Evolutionary conservation across 352 stramenopile species (phyloP).

Genomic region (Pythium pyrilobum): DNA sequence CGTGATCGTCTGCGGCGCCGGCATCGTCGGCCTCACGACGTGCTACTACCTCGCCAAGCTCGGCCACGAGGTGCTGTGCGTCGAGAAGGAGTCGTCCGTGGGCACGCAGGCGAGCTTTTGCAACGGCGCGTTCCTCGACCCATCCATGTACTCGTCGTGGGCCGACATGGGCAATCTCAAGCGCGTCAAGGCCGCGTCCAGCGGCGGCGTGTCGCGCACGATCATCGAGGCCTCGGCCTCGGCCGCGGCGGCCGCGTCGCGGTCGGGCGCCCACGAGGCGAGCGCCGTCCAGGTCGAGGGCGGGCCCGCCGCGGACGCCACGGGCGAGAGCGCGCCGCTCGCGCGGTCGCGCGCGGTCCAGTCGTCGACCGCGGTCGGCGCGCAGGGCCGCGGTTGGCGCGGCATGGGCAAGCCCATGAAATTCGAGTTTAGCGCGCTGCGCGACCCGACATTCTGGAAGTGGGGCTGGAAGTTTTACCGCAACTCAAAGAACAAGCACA

Average conservation of each 20-base stretch:
- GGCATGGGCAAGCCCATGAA: slow-evolving; percentile 73
- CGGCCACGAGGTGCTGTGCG: slow-evolving; percentile 81
- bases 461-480: slow-evolving; percentile 84
- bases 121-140: slow-evolving; percentile 81
- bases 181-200: slow-evolving; percentile 15
- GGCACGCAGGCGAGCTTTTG: slow-evolving; percentile 78
- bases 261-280: background rate
- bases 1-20: slow-evolving; percentile 82
- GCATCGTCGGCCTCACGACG: slow-evolving; percentile 79
- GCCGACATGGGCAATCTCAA: slow-evolving; percentile 62
- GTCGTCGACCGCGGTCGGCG: background rate
- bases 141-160: slow-evolving; percentile 77
- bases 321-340: slow-evolving; percentile 14
- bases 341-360: slow-evolving; percentile 6
- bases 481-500: slow-evolving; percentile 66
- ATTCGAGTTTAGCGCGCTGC: slow-evolving; percentile 74
- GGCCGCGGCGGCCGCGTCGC: slow-evolving; percentile 8
- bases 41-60: slow-evolving; percentile 85
- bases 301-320: slow-evolving; percentile 29
- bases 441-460: slow-evolving; percentile 83
- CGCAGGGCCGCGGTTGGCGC: slow-evolving; percentile 8
- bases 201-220: slow-evolving; percentile 10
- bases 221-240: slow-evolving; percentile 18
- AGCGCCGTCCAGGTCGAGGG: slow-evolving; percentile 29
- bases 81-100: slow-evolving; percentile 76